Percentiles rank a stretch among this genome's conserved stretches.
phyloP scores from a whole-genome alignment of 306 rosid species.

The Citrullus amarus region DNA sequence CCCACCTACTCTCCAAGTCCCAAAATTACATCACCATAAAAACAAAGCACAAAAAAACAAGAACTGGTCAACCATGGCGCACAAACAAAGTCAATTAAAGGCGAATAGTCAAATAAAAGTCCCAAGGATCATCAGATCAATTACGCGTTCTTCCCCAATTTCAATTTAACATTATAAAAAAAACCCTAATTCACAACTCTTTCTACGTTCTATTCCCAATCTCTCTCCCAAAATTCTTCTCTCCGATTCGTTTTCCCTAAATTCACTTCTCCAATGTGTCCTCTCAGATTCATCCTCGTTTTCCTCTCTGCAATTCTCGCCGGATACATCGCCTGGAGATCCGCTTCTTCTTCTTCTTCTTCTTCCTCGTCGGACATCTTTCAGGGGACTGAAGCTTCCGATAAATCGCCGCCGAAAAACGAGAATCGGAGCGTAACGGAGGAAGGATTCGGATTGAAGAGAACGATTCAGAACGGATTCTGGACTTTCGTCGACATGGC shows the following conservation, averaged over 20 bases:
- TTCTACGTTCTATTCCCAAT: not conserved
- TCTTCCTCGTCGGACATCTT: not conserved
- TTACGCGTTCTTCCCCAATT: not conserved
- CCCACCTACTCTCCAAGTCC: not conserved
- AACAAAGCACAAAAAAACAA: not conserved
- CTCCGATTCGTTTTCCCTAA: too few species aligned
- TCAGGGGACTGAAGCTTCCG: slow-evolving; percentile 8
- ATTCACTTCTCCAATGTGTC: slow-evolving; percentile 37
- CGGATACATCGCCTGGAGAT: slow-evolving; percentile 54
- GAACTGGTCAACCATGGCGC: not conserved
- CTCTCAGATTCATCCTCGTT: slow-evolving; percentile 58
- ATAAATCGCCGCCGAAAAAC: slow-evolving; percentile 11
- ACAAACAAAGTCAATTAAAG: not conserved
- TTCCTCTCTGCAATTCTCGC: slow-evolving; percentile 59
- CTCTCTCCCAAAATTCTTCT: not conserved
- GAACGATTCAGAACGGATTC: slow-evolving; percentile 38
- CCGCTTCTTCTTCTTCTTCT: slow-evolving; percentile 26
- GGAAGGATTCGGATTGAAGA: not conserved
- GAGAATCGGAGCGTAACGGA: not conserved
- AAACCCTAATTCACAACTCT: not conserved
- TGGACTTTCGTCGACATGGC: slow-evolving; percentile 73
- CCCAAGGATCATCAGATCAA: not conserved
- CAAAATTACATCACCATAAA: not conserved
- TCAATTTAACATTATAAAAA: not conserved
- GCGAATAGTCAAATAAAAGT: not conserved